A percentile compares a stretch with the other conserved stretches of the same genome.
Evolutionary conservation across 192 early-diverging fungal species (phyloP).

Genomic region (Jimgerdemannia flammicorona): DNA sequence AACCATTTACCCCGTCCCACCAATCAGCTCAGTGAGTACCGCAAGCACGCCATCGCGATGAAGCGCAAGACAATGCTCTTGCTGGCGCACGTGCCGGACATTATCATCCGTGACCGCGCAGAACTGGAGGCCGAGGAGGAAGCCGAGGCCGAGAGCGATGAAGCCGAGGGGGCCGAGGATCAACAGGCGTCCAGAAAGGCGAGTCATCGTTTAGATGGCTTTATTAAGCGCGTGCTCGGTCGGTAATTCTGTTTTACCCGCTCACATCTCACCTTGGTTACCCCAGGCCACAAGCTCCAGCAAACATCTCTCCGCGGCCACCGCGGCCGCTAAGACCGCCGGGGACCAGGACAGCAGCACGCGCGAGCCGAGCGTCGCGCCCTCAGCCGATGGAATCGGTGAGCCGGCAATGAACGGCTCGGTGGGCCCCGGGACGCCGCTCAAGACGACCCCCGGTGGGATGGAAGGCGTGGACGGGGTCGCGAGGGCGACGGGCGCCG

Average conservation of each 20-base stretch:
- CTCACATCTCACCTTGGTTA: background rate
- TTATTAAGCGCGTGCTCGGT: too few relatives aligned
- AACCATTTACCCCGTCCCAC: background rate
- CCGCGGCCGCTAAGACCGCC: background rate
- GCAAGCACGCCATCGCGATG: slow-evolving; percentile 82
- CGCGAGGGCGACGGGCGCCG: slow-evolving; percentile 3
- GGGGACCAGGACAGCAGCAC: background rate
- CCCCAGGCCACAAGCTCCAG: background rate
- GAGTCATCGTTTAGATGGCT: background rate
- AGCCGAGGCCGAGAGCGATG: slow-evolving; percentile 47
- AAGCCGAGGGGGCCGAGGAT: slow-evolving; percentile 23
- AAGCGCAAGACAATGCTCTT: slow-evolving; percentile 69
- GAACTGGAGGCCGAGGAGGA: slow-evolving; percentile 55
- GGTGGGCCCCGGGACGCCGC: background rate
- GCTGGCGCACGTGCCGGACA: slow-evolving; percentile 79
- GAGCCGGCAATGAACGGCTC: slow-evolving; percentile 7
- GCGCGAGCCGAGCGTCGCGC: slow-evolving; percentile 11
- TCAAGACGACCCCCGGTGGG: slow-evolving; percentile 3
- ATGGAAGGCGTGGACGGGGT: slow-evolving; percentile 26
- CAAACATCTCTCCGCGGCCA: background rate
- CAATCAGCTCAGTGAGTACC: slow-evolving; percentile 74
- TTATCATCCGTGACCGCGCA: slow-evolving; percentile 62
- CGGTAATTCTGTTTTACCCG: background rate
- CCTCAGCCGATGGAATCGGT: slow-evolving; percentile 6
- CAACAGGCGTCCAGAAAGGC: slow-evolving; percentile 39